These are phyloP conservation scores for Fusarium praegraminearum DNA, from an alignment of 2,329 filamentous ascomycete genomes.

Conservation along the genomic window DNA sequence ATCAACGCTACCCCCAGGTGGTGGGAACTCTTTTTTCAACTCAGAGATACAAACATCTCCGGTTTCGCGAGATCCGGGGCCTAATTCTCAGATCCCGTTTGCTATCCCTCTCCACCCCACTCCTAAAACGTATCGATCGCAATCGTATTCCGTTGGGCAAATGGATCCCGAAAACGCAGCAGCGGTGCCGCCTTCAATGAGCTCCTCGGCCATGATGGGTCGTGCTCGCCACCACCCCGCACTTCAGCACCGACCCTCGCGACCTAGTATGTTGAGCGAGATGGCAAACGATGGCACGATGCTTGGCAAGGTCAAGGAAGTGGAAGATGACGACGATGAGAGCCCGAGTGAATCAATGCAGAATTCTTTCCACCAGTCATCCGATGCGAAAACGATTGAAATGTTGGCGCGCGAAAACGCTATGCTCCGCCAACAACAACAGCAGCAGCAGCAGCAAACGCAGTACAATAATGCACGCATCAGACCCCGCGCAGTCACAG, in stretches of 20 bases:
- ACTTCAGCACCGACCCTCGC: conserved; percentile 84
- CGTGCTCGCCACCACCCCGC: conserved; percentile 72
- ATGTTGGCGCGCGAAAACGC: conserved; percentile 72
- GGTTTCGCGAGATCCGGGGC: conserved; percentile 63
- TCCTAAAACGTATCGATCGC: conserved; percentile 92
- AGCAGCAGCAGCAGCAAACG: conserved; percentile 54
- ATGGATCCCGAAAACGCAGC: conserved; percentile 74
- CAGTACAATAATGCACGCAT: conserved; percentile 68
- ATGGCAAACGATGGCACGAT: conserved; percentile 73
- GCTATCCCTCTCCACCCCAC: conserved; percentile 89
- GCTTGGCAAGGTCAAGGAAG: conserved; percentile 77
- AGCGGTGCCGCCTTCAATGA: conserved; percentile 56
- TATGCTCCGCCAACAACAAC: conserved; percentile 67
- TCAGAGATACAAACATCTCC: conserved; percentile 65
- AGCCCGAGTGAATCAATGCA: conserved; percentile 63
- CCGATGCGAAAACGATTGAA: conserved; percentile 73
- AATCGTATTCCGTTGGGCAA: conserved; percentile 96
- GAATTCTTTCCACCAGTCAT: conserved; percentile 64
- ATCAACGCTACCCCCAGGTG: conserved; percentile 65
- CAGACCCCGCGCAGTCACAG: conserved; percentile 69
- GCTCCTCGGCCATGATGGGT: conserved; percentile 63
- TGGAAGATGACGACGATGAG: conserved; percentile 74
- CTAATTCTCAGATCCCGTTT: conserved; percentile 80
- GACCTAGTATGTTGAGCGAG: conserved; percentile 80
- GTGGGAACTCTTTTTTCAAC: conserved; percentile 62